phyloP scores from a whole-genome alignment of 768 basidiomycete genomes.

The Leccinum imitatum region DNA sequence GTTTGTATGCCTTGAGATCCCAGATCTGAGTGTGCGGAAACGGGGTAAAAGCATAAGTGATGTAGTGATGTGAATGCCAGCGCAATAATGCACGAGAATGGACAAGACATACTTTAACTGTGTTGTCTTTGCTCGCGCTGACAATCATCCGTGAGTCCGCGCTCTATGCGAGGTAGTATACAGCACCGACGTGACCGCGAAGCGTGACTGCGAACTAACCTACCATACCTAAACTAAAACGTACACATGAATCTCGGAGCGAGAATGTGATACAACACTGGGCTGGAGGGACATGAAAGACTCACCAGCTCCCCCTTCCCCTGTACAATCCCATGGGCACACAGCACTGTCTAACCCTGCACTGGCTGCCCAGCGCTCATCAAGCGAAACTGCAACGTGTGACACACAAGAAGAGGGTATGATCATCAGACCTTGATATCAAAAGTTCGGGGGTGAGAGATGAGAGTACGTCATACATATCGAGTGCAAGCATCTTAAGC shows the following conservation, averaged over 20 bases:
- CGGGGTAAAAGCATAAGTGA: too few relatives aligned
- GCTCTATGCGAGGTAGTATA: slow-evolving; percentile 94
- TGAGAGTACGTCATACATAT: slow-evolving; percentile 54
- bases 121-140: slow-evolving; percentile 94
- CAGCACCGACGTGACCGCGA: slow-evolving; percentile 89
- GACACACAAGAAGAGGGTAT: slow-evolving; percentile 98
- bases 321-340: slow-evolving; percentile 69
- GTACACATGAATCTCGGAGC: not conserved
- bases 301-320: slow-evolving; percentile 43
- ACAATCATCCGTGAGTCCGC: slow-evolving; percentile 90
- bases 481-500: slow-evolving; percentile 58
- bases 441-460: slow-evolving; percentile 70
- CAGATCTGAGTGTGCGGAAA: slow-evolving; percentile 56
- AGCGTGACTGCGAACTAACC: slow-evolving; percentile 89
- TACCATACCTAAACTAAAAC: slow-evolving; percentile 29
- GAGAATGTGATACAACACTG: not conserved
- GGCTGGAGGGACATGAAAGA: not conserved
- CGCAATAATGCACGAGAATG: not conserved
- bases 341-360: slow-evolving; percentile 91
- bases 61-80: too few relatives aligned
- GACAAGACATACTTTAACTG: slow-evolving; percentile 70
- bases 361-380: slow-evolving; percentile 88
- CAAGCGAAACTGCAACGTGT: slow-evolving; percentile 89
- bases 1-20: slow-evolving; percentile 58
- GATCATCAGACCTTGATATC: slow-evolving; percentile 96